phyloP scores from a whole-genome alignment of 352 stramenopile species.

The Detonula confervacea region DNA sequence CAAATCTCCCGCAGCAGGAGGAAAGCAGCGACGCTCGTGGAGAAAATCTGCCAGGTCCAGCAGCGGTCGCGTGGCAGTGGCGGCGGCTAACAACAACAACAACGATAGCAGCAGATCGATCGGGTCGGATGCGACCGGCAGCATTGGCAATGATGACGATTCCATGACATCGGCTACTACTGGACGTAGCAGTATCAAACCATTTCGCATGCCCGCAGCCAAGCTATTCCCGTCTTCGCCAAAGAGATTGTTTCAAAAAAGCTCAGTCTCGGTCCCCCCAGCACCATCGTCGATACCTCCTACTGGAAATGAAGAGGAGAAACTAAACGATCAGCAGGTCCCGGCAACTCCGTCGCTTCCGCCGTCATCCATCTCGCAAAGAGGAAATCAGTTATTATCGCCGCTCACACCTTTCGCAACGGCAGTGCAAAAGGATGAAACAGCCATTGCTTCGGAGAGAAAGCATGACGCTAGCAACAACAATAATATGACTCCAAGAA shows the following conservation, averaged over 20 bases:
- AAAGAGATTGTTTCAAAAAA: neutral
- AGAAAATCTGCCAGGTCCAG: neutral
- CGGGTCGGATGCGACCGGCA: neutral
- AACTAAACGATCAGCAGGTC: neutral
- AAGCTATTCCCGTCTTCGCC: neutral
- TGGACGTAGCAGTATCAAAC: neutral
- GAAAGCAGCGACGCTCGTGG: neutral
- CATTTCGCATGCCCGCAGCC: neutral
- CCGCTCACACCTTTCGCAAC: neutral
- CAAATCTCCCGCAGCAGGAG: neutral
- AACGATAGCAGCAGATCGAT: neutral
- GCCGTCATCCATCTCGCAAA: neutral
- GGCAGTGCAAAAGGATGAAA: neutral
- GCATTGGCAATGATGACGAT: neutral
- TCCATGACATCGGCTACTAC: neutral
- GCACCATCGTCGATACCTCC: neutral
- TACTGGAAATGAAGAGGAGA: neutral
- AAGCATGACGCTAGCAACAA: neutral
- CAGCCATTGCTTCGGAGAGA: neutral
- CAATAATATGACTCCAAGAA: neutral
- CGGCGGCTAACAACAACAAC: neutral
- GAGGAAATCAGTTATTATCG: neutral
- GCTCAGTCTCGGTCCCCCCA: neutral
- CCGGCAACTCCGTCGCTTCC: neutral
- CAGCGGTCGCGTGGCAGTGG: neutral